These are phyloP conservation scores for Phialophora verrucosa DNA, from an alignment of 2,329 filamentous ascomycete genomes.

Conservation along the genomic window DNA sequence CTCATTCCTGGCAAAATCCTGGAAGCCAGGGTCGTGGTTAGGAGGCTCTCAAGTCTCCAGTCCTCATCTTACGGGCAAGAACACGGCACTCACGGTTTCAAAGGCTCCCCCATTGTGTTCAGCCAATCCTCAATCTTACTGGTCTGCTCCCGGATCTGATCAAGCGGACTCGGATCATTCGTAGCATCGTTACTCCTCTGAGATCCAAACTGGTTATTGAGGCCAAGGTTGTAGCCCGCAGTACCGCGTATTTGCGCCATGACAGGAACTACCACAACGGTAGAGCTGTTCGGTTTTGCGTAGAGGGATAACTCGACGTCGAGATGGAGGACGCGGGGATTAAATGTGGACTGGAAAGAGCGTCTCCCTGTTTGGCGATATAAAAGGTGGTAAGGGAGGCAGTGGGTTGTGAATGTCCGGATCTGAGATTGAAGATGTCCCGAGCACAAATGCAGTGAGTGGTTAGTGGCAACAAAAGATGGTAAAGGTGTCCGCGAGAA, in stretches of 20 bases:
- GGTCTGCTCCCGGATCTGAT: slow-evolving; percentile 89
- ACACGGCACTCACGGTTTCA: slow-evolving; percentile 80
- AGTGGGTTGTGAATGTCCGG: neutral
- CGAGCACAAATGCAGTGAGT: neutral
- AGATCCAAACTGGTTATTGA: slow-evolving; percentile 73
- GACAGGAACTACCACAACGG: slow-evolving; percentile 7
- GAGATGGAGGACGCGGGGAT: neutral
- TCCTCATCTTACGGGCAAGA: slow-evolving; percentile 11
- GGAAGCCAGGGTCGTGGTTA: neutral
- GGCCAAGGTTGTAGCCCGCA: slow-evolving; percentile 82
- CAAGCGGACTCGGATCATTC: slow-evolving; percentile 76
- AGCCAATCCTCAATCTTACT: slow-evolving; percentile 97
- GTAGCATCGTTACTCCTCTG: slow-evolving; percentile 64
- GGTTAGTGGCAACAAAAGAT: neutral
- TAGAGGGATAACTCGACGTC: slow-evolving; percentile 3
- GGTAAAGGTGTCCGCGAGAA: neutral
- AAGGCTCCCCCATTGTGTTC: slow-evolving; percentile 83
- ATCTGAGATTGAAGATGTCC: neutral
- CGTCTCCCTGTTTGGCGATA: neutral
- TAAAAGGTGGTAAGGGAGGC: neutral
- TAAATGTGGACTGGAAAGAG: neutral
- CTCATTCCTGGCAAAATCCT: slow-evolving; percentile 39
- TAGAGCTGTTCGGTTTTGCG: neutral
- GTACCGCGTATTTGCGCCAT: slow-evolving; percentile 67
- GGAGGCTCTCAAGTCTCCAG: neutral